phyloP scores from a whole-genome alignment of 495 filamentous ascomycete species.

The Saxophila tyrrhenica region DNA sequence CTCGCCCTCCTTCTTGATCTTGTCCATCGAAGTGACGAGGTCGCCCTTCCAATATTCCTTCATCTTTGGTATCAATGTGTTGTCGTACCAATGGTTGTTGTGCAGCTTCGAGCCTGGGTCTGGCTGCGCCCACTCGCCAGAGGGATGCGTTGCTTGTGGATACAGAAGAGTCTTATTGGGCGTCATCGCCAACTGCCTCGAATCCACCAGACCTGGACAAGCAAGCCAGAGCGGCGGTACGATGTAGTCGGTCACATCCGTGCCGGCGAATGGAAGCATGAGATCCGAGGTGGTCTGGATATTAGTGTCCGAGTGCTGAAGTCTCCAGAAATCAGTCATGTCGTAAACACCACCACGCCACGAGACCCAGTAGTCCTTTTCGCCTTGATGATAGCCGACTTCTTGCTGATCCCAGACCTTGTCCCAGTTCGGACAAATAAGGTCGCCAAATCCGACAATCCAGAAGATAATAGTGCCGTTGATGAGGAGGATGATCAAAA shows the following conservation, averaged over 20 bases:
- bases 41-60: slow-evolving; percentile 77
- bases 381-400: slow-evolving; percentile 56
- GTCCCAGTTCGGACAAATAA: slow-evolving; percentile 84
- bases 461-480: slow-evolving; percentile 85
- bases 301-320: slow-evolving; percentile 62
- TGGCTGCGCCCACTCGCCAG: slow-evolving; percentile 45
- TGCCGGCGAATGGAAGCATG: slow-evolving; percentile 69
- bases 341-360: slow-evolving; percentile 88
- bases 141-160: slow-evolving; percentile 49
- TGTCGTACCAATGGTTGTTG: slow-evolving; percentile 61
- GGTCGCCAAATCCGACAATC: slow-evolving; percentile 72
- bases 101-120: slow-evolving; percentile 43
- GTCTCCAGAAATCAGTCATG: slow-evolving; percentile 72
- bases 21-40: slow-evolving; percentile 50
- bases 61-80: slow-evolving; percentile 66
- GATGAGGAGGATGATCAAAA: slow-evolving; percentile 66
- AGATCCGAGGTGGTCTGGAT: slow-evolving; percentile 46
- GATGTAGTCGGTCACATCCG: slow-evolving; percentile 76
- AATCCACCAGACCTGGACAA: slow-evolving; percentile 55
- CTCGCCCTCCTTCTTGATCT: slow-evolving; percentile 52
- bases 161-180: slow-evolving; percentile 51
- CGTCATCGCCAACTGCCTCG: slow-evolving; percentile 39
- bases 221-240: slow-evolving; percentile 61
- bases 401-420: slow-evolving; percentile 76
- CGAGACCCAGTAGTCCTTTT: slow-evolving; percentile 77